Evolutionary conservation across 2,329 filamentous ascomycete species (phyloP), one percentile per base, ranked within the genome.

Genomic region (Scedosporium boydii): DNA sequence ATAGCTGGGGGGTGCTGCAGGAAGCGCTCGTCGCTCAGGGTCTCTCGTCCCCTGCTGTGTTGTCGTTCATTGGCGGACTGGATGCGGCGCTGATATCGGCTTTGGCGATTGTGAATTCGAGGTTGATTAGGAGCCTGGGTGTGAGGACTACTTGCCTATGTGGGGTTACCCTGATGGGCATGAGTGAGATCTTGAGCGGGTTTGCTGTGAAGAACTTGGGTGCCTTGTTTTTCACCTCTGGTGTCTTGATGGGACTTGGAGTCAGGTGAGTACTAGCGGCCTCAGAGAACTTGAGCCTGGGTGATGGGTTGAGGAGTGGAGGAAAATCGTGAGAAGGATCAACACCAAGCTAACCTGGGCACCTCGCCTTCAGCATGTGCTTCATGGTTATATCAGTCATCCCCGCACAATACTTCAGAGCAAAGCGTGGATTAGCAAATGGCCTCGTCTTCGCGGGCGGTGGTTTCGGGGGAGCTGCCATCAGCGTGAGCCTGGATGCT

Each of bases 1-100:
- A 84, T 67, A 78, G 77, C 65, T 87, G 84, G 83, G 85, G 84
- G 26, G 77, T 88, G 0, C 73, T 87, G 57, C 85, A 88, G 70
- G 76, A 77, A 3, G 83, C 79, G 0, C 75, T 87, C 1, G 78
- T 85, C 3, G 71, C 79, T 41, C 71, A 78, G 9, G 74, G 75
- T 0, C 71, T 85, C 1, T 76, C 77, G 0, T 76, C 76, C 0
- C 75, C 82, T 0, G 79, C 79, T 0, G 83, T 80, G 0, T 73
- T 87, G 23, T 80, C 82, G 1, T 87, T 86, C 65, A 80, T 87
- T 2, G 84, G 84, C 1, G 82, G 80, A 0, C 67, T 87, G 12
- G 74, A 77, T 7, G 73, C 80, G 1, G 77, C 81, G 0, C 75
- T 79, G 62, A 78, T 83, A 41, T 80, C 80, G 0, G 74, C 79